Evolutionary conservation across 139 green algal species (phyloP), one percentile per base, ranked within the genome.

Genomic region (Auxenochlorella pyrenoidosa): DNA sequence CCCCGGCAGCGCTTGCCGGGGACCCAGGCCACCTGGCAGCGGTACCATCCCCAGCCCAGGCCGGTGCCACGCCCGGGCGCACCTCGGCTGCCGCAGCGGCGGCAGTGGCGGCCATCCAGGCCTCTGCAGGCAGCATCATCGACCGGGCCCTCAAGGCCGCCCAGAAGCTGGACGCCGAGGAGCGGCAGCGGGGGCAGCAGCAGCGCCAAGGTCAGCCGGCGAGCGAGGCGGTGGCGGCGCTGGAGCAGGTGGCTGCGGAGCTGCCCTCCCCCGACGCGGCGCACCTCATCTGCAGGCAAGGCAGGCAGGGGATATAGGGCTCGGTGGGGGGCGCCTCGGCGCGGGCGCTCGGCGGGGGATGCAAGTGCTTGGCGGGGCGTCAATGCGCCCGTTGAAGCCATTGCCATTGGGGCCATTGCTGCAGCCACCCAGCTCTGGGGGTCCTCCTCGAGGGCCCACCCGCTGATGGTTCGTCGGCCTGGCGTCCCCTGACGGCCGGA

Each of bases 31-130:
- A 63, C 54, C 54, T 63, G 54, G 54, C 54, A 2, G 54, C 16
- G 22, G 12, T 13, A 13, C 54, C 60, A 4, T 47, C 51, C 34
- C 41, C 78, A 13, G 78, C 21, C 18, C 54, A 13, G 13, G 10
- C 51, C 22, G 54, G 75, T 38, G 28, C 58, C 58, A 21, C 41
- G 26, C 40, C 80, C 34, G 41, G 15, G 24, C 40, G 80, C 40
- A 77, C 26, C 63, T 66, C 79, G 1, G 80, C 80, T 30, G 80
- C 80, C 44, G 80, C 80, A 21, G 80, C 80, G 22, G 80, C 80
- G 16, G 80, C 80, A 0, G 80, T 85, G 4, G 80, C 80, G 5
- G 80, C 80, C 63, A 85, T 85, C 60, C 80, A 85, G 19, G 80
- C 80, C 4, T 77, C 40, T 43, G 66, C 66, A 24, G 63, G 40